phyloP scores from a whole-genome alignment of 2,329 filamentous ascomycete genomes.

The Scedosporium aurantiacum region DNA sequence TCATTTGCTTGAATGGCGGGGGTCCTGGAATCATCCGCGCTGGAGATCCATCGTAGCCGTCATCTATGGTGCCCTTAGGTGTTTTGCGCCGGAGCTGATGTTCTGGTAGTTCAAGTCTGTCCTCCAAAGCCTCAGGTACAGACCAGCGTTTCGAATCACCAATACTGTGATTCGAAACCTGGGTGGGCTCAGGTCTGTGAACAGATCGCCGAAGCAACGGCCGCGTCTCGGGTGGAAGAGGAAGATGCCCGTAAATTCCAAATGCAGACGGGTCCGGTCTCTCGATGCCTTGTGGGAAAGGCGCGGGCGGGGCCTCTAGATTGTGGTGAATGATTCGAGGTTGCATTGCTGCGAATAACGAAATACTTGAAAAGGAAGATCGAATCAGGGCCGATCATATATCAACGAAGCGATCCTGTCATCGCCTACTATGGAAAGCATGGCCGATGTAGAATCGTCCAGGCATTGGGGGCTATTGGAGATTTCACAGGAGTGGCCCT shows the following conservation, averaged over 20 bases:
- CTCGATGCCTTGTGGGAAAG: background rate
- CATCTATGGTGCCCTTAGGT: conserved; percentile 83
- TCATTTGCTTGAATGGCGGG: conserved; percentile 72
- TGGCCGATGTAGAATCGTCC: conserved; percentile 24
- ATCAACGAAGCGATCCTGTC: conserved; percentile 20
- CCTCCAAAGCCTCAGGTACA: background rate
- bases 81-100: conserved; percentile 85
- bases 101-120: conserved; percentile 37
- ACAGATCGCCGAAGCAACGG: background rate
- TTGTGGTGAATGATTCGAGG: background rate
- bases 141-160: background rate
- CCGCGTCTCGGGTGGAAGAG: background rate
- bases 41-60: conserved; percentile 79
- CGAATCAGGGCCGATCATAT: conserved; percentile 15
- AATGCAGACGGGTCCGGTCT: background rate
- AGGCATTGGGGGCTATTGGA: conserved; percentile 25
- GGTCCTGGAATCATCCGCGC: conserved; percentile 62
- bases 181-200: background rate
- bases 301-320: background rate
- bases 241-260: background rate
- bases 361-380: background rate
- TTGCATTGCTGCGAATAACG: background rate
- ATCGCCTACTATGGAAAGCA: conserved; percentile 32
- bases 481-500: background rate
- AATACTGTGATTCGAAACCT: background rate